Base-by-base conservation (phyloP, 2,329 filamentous ascomycete genomes). In the Claviceps humidiphila region DNA sequence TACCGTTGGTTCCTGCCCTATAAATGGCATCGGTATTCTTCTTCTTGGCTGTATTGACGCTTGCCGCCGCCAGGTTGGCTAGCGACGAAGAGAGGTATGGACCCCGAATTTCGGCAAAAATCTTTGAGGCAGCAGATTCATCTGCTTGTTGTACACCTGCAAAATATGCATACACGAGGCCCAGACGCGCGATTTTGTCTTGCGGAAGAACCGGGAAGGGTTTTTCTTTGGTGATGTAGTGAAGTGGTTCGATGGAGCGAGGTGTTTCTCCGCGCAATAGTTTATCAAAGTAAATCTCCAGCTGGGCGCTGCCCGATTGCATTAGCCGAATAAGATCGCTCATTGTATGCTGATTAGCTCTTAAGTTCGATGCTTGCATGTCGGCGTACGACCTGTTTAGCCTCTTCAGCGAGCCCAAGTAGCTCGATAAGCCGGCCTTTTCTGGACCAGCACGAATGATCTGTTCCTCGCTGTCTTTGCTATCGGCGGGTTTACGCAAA, bases 391-490 rank as follows among this genome's bases (percentile, higher is more conserved):
- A 87, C 65, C 86, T 86, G 61, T 85, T 89, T 37, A 95, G 80
- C 43, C 93, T 85, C 69, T 94, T 93, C 59, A 97, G 81, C 5
- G 91, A 95, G 46, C 82, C 83, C 49, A 98, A 80, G 68, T 95
- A 98, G 60, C 87, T 87, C 40, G 82, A 77, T 53, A 98, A 72
- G 42, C 90, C 90, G 37, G 83, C 82, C 67, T 85, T 85, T 59
- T 89, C 84, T 1, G 90, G 90, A n/a, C 89, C 89, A 58, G 83
- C 81, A 51, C 89, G 83, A 62, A 98, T 90, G 57, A 96, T 89
- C 51, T 84, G 82, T 68, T 98, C 93, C 67, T 98, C 93, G 56
- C 87, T 82, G 59, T 86, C 89, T 63, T 93, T 91, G 64, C 89
- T 89, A 65, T 97, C 89, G 55, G 90, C 82, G n/a, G 93, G 91